Evolutionary conservation across 2,329 filamentous ascomycete genomes (phyloP).

Genomic region (Epichloe hybrida): DNA sequence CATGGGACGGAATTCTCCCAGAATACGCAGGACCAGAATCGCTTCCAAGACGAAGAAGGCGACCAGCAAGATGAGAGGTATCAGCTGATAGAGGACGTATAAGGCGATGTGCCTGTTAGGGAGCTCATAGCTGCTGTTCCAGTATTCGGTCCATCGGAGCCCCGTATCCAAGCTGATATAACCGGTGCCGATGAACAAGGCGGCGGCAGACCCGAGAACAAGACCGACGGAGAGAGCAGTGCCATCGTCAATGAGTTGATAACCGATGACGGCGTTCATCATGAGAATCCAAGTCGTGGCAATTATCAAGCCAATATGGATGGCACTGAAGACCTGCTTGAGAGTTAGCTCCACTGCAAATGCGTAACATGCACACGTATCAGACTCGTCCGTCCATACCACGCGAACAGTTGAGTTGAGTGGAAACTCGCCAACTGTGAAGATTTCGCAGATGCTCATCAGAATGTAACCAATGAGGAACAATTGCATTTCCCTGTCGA

Average conservation of each 20-base stretch:
- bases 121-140: conserved; percentile 42
- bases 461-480: conserved; percentile 80
- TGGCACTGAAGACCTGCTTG: conserved; percentile 65
- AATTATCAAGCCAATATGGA: conserved; percentile 80
- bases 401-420: conserved; percentile 56
- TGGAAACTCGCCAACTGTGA: conserved; percentile 84
- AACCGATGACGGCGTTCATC: conserved; percentile 84
- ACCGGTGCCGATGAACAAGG: conserved; percentile 77
- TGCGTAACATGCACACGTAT: background rate
- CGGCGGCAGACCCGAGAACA: conserved; percentile 53
- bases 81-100: conserved; percentile 87
- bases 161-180: conserved; percentile 94
- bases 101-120: conserved; percentile 69
- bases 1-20: conserved; percentile 89
- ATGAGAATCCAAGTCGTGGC: conserved; percentile 84
- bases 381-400: conserved; percentile 32
- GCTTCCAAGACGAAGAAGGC: conserved; percentile 75
- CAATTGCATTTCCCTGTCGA: conserved; percentile 82
- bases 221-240: conserved; percentile 72
- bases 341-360: conserved; percentile 42
- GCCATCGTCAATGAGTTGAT: conserved; percentile 86
- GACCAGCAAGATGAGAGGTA: conserved; percentile 78
- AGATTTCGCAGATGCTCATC: conserved; percentile 89
- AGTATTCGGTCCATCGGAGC: conserved; percentile 71
- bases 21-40: conserved; percentile 68